phyloP scores from a whole-genome alignment of 805 yeast species.

The Barnettozyma siamensis region DNA sequence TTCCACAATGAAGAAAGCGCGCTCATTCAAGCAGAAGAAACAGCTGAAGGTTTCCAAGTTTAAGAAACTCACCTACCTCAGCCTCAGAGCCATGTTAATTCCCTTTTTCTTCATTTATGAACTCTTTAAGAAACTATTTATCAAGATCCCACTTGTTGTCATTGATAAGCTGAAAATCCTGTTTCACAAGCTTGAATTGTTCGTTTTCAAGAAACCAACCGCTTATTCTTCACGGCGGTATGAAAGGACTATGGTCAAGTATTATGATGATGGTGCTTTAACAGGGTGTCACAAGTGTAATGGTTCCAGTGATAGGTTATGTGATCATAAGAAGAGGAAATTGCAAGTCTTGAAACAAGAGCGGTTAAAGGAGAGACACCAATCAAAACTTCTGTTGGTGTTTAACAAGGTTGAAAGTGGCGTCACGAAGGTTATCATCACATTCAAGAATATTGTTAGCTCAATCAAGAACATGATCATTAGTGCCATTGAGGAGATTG shows the following conservation, averaged over 20 bases:
- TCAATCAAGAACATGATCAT: background rate
- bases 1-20: background rate
- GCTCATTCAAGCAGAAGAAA: background rate
- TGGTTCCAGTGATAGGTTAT: background rate
- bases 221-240: too few relatives aligned
- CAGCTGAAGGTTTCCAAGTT: constrained; percentile 1
- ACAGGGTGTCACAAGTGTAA: constrained; percentile 1
- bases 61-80: background rate
- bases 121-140: constrained; percentile 1
- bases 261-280: constrained; percentile 2
- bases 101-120: constrained; percentile 2
- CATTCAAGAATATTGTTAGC: background rate
- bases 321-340: background rate
- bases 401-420: background rate
- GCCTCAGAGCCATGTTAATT: background rate
- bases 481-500: background rate
- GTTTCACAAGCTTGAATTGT: constrained; percentile 3
- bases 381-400: background rate
- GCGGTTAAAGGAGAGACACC: background rate
- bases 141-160: background rate
- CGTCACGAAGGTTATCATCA: background rate
- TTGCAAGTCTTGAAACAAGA: background rate
- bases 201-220: constrained; percentile 2
- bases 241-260: background rate
- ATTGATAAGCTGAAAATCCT: constrained; percentile 1